Base-by-base conservation (phyloP, 2,329 filamentous ascomycete genomes). In the Plectosphaerella plurivora region DNA sequence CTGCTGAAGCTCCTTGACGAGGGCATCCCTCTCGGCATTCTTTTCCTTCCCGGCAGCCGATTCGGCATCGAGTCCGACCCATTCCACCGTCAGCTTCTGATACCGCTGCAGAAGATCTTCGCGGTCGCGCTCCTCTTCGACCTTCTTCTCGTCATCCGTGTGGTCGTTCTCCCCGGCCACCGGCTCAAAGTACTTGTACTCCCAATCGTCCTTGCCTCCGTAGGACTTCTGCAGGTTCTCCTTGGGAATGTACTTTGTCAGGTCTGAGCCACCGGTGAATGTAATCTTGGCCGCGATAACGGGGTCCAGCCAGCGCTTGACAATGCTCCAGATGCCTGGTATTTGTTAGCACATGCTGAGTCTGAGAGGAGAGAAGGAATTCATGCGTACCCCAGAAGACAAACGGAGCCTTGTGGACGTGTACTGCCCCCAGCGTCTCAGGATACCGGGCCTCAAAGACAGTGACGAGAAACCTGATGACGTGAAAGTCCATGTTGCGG, bases 361-460 rank as follows among this genome's bases (percentile, higher is more conserved):
- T n/a, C 15, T 5, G 3, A 45, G 22, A 41, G 24, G 11, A 49
- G 12, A 16, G 7, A n/a, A 25, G n/a, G 24, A 9, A n/a, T 36
- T 5, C 22, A 44, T 22, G 47, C 61, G 49, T 51, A 68, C 67
- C 64, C 59, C 70, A 73, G 71, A 91, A 90, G 46, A 90, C 73
- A 81, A 86, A 90, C 3, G 87, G 87, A 0, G 87, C 81, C 64
- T 89, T 89, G 73, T 90, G 88, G 45, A 91, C 84, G 42, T 89
- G 79, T 4, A 90, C 84, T 2, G 79, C 73, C 37, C 86, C 87
- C 2, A 91, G 73, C 1, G 83, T 87, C 65, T 91, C 87, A 2
- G 87, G 87, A 61, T 90, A 91, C 62, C 89, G 88, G 47, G 87
- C 86, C 70, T 91, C 87, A 60, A 91, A 88, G 62, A 86, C 87